Conservation (phyloP, 352 stramenopile genomes). For the Aphanomyces stellatus region DNA sequence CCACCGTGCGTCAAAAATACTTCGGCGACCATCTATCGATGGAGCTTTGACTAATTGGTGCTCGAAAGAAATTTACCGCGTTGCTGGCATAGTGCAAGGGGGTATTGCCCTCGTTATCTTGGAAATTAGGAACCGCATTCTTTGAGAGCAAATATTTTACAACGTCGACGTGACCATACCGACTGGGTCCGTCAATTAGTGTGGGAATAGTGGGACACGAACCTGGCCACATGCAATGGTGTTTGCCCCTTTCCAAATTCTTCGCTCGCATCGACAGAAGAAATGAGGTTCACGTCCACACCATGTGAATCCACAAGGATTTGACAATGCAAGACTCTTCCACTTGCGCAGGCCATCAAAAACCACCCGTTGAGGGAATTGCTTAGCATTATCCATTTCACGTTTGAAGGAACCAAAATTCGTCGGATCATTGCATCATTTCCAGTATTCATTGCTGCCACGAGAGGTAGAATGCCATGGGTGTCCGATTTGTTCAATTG, state of each 20-base stretch:
- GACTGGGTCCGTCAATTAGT: conserved; percentile 30
- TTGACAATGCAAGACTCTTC: conserved; percentile 58
- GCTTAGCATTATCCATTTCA: conserved; percentile 61
- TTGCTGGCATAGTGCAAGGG: conserved; percentile 59
- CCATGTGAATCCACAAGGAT: conserved; percentile 51
- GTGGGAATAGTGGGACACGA: neutral
- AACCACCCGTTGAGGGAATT: conserved; percentile 68
- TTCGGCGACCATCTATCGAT: conserved; percentile 40
- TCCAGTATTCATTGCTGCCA: conserved; percentile 52
- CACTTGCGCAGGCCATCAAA: conserved; percentile 59
- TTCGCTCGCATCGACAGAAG: conserved; percentile 60
- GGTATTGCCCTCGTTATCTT: conserved; percentile 75
- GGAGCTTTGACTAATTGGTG: too few relatives aligned
- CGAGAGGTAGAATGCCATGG: conserved; percentile 53
- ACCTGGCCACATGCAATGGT: conserved; percentile 56
- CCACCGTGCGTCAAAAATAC: conserved; percentile 48
- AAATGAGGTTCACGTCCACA: conserved; percentile 72
- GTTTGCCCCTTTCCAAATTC: conserved; percentile 66
- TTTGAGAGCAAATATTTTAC: conserved; percentile 57
- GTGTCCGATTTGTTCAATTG: conserved; percentile 38
- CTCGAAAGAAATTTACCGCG: too few relatives aligned
- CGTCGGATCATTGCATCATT: conserved; percentile 72
- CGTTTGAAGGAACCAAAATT: conserved; percentile 55
- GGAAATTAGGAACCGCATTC: conserved; percentile 60
- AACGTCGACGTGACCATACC: conserved; percentile 48